Percentiles rank a stretch among this genome's conserved stretches.
Conservation (phyloP, 805 yeast species). For the Pichia insulana region DNA sequence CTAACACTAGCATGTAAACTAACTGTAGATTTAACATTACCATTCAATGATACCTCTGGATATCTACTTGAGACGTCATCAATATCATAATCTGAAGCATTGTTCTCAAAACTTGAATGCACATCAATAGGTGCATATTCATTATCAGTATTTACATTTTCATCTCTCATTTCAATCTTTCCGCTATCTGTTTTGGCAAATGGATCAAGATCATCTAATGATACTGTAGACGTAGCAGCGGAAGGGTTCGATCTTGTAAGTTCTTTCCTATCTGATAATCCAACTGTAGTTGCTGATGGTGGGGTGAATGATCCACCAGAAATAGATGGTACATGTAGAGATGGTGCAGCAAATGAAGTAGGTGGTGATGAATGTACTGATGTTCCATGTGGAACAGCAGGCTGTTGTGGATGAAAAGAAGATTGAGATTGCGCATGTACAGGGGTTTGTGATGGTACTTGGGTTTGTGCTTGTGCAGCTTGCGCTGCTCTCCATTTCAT, state of each 20-base stretch:
- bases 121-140: too few relatives aligned
- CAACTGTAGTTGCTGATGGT: too few relatives aligned
- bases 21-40: too few relatives aligned
- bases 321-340: too few relatives aligned
- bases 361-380: too few relatives aligned
- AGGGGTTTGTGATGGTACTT: slow-evolving; percentile 2
- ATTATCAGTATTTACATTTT: too few relatives aligned
- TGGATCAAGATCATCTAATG: slow-evolving; percentile 8
- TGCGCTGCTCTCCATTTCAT: slow-evolving; percentile 18
- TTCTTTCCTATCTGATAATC: too few relatives aligned
- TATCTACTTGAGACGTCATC: slow-evolving; percentile 41
- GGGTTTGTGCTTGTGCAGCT: slow-evolving; percentile 22
- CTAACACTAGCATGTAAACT: neutral
- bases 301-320: too few relatives aligned
- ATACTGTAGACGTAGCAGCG: neutral
- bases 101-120: neutral
- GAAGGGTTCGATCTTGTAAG: neutral
- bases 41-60: slow-evolving; percentile 20
- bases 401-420: slow-evolving; percentile 3
- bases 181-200: slow-evolving; percentile 1
- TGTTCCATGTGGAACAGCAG: too few relatives aligned
- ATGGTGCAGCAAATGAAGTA: too few relatives aligned
- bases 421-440: too few relatives aligned
- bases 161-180: too few relatives aligned
- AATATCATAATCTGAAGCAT: neutral